phyloP scores from a whole-genome alignment of 2,329 filamentous ascomycete genomes.

The Colletotrichum sp. region DNA sequence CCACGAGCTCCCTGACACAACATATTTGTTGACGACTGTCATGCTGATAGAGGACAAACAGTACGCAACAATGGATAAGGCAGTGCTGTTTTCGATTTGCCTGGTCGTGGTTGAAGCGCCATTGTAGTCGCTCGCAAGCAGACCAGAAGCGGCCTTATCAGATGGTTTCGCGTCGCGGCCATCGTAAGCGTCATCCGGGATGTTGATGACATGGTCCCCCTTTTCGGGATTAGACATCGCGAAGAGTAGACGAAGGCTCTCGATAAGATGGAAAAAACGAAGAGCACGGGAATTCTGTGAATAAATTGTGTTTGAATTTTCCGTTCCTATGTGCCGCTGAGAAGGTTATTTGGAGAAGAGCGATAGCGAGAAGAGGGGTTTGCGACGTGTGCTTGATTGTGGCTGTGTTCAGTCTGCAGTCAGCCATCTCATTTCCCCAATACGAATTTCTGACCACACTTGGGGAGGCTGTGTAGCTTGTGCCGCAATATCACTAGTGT shows the following conservation, averaged over 20 bases:
- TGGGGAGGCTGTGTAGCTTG: neutral
- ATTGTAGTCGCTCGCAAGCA: slow-evolving; percentile 39
- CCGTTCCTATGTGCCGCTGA: accelerated
- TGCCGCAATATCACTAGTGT: neutral
- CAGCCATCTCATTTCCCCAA: neutral
- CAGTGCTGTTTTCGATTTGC: slow-evolving; percentile 73
- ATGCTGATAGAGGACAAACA: slow-evolving; percentile 95
- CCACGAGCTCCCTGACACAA: slow-evolving; percentile 87
- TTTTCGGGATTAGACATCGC: neutral
- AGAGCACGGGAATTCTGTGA: neutral
- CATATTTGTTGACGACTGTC: slow-evolving; percentile 99
- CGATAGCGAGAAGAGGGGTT: neutral
- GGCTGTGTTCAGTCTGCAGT: neutral
- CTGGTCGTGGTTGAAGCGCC: neutral
- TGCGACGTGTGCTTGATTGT: neutral
- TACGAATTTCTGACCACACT: neutral
- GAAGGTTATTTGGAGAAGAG: neutral
- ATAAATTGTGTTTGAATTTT: neutral
- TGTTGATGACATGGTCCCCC: neutral
- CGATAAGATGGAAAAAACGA: neutral
- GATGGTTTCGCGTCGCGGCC: slow-evolving; percentile 6
- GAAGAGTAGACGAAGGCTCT: neutral
- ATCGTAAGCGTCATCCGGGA: neutral
- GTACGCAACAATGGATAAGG: slow-evolving; percentile 84
- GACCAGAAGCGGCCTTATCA: slow-evolving; percentile 29